These are phyloP conservation scores for Tolypocladium inflatum DNA, from an alignment of 2,329 filamentous ascomycete genomes.

Conservation along the genomic window DNA sequence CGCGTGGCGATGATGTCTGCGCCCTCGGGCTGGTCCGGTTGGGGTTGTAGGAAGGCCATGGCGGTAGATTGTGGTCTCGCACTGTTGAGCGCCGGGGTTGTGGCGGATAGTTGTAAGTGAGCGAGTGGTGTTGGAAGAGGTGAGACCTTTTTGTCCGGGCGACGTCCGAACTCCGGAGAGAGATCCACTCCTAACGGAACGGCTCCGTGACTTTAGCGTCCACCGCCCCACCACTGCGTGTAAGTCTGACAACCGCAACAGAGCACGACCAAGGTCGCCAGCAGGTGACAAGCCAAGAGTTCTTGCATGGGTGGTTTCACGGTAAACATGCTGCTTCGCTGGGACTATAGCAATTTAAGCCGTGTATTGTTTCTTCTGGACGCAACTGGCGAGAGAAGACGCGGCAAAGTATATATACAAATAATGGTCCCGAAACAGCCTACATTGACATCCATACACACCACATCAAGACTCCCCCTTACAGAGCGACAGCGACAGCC, in stretches of 20 bases:
- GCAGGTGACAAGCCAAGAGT: no score
- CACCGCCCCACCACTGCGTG: no score
- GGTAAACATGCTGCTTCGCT: not conserved
- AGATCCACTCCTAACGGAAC: not conserved
- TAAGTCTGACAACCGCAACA: not conserved
- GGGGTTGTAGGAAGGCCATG: not conserved
- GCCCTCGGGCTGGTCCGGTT: not conserved
- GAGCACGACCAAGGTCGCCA: no score
- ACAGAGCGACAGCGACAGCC: conserved; percentile 12
- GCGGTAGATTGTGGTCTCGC: not conserved
- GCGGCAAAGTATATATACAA: not conserved
- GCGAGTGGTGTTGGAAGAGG: not conserved
- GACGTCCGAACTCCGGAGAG: not conserved
- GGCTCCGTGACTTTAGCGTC: not conserved
- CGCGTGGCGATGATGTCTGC: not conserved
- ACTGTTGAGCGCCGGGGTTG: not conserved
- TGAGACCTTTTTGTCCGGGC: not conserved
- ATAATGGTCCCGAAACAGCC: not conserved
- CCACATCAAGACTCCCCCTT: not conserved
- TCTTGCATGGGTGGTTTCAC: not conserved
- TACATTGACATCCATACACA: not conserved
- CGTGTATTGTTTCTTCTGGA: not conserved
- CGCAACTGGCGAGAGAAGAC: not conserved
- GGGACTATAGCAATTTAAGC: not conserved
- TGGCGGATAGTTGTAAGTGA: not conserved